A percentile compares a stretch with the other conserved stretches of the same genome.
Evolutionary conservation across 108 stramenopile genomes (phyloP).

Genomic region (Pseudonitzschia pungens): DNA sequence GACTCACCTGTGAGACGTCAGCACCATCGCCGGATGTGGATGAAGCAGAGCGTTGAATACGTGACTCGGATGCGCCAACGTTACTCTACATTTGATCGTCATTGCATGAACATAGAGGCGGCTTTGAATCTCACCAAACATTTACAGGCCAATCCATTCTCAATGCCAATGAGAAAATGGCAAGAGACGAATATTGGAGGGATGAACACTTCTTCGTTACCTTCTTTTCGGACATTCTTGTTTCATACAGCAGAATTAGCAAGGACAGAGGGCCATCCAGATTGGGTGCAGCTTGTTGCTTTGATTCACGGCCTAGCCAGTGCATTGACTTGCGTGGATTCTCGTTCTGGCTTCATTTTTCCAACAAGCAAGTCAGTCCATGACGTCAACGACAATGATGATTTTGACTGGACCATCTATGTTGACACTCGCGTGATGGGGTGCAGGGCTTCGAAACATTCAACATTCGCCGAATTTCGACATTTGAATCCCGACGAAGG

Average conservation of each 20-base stretch:
- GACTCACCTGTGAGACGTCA: conserved; percentile 52
- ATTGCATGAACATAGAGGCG: conserved; percentile 37
- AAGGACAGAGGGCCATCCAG: conserved; percentile 53
- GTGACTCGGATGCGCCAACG: conserved; percentile 35
- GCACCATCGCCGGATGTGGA: conserved; percentile 47
- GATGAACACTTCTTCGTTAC: neutral
- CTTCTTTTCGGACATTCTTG: conserved; percentile 52
- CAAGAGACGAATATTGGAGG: neutral
- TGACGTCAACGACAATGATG: conserved; percentile 19
- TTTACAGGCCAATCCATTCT: conserved; percentile 41
- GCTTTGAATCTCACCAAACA: conserved; percentile 39
- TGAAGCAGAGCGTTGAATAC: conserved; percentile 46
- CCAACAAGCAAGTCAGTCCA: neutral
- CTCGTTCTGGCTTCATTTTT: conserved; percentile 19
- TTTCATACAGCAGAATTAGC: conserved; percentile 53
- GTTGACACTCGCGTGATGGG: conserved; percentile 52
- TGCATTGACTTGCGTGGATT: conserved; percentile 31
- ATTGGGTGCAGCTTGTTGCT: conserved; percentile 66
- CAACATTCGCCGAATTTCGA: conserved; percentile 43
- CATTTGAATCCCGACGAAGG: conserved; percentile 40
- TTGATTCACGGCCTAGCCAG: conserved; percentile 41
- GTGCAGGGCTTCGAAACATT: conserved; percentile 34
- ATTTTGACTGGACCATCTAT: conserved; percentile 64
- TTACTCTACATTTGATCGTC: conserved; percentile 42
- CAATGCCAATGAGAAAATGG: neutral